These are phyloP conservation scores for Pelargonium australe DNA, from an alignment of 441 rosid genomes.

Conservation along the genomic window DNA sequence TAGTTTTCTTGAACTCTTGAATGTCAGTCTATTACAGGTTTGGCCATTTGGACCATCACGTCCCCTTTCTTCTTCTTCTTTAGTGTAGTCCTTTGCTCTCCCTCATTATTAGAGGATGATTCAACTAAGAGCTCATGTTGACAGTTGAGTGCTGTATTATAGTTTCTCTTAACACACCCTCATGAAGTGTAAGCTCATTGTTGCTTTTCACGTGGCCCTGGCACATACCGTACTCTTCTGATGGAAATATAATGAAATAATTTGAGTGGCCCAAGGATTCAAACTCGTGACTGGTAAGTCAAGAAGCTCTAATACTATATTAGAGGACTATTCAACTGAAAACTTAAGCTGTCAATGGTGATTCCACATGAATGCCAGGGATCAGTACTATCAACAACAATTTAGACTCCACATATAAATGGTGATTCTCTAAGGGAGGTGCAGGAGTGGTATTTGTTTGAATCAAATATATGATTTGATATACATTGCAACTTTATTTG, in stretches of 20 bases:
- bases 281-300: background rate
- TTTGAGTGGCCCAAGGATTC: background rate
- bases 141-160: background rate
- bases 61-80: background rate
- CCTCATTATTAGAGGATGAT: background rate
- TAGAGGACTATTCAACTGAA: background rate
- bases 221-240: background rate
- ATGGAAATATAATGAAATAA: background rate
- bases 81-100: background rate
- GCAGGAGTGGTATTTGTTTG: conserved; percentile 3
- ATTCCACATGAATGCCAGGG: background rate
- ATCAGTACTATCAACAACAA: background rate
- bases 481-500: background rate
- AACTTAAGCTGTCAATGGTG: background rate
- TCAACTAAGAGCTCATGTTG: background rate
- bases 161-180: background rate
- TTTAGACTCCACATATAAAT: conserved; percentile 2
- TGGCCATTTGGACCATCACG: background rate
- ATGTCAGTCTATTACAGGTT: background rate
- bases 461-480: background rate
- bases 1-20: background rate
- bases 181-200: background rate
- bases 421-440: conserved; percentile 1
- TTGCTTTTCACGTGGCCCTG: background rate
- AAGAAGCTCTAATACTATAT: background rate